Evolutionary conservation across 2,329 filamentous ascomycete species (phyloP).

Genomic region (Ophiostoma pallidulum): DNA sequence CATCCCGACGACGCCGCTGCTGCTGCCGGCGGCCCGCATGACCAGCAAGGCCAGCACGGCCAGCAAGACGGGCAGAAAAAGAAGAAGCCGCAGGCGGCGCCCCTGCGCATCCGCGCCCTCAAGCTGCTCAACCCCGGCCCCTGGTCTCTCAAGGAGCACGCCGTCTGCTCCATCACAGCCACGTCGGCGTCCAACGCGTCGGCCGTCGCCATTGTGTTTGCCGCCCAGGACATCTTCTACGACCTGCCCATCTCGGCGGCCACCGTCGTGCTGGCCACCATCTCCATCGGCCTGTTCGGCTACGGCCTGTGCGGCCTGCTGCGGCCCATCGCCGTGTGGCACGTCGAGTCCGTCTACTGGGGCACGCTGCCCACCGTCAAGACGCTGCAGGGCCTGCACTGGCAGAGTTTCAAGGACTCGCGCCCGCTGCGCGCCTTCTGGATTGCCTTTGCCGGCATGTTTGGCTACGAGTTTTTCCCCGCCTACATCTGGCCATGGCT

Average conservation of each 20-base stretch:
- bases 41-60: too few species aligned
- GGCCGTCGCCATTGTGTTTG: constrained; percentile 33
- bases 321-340: constrained; percentile 45
- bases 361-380: constrained; percentile 42
- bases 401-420: constrained; percentile 39
- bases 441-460: constrained; percentile 37
- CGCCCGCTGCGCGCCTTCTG: constrained; percentile 44
- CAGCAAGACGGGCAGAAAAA: too few species aligned
- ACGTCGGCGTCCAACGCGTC: constrained; percentile 42
- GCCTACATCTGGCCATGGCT: constrained; percentile 48
- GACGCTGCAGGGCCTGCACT: constrained; percentile 44
- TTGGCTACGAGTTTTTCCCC: constrained; percentile 42
- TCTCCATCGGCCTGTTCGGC: constrained; percentile 47
- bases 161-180: constrained; percentile 43
- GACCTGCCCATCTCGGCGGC: constrained; percentile 33
- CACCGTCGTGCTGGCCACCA: constrained; percentile 39
- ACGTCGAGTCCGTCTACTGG: constrained; percentile 49
- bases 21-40: too few species aligned
- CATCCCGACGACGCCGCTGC: constrained; percentile 19
- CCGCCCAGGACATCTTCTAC: constrained; percentile 43
- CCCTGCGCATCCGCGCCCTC: constrained; percentile 30
- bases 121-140: constrained; percentile 41
- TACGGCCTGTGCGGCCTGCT: constrained; percentile 45
- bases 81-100: constrained; percentile 32
- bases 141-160: constrained; percentile 48